These are phyloP conservation scores for Aurantiochytrium sp. DNA, from an alignment of 108 stramenopile genomes.

Conservation along the genomic window DNA sequence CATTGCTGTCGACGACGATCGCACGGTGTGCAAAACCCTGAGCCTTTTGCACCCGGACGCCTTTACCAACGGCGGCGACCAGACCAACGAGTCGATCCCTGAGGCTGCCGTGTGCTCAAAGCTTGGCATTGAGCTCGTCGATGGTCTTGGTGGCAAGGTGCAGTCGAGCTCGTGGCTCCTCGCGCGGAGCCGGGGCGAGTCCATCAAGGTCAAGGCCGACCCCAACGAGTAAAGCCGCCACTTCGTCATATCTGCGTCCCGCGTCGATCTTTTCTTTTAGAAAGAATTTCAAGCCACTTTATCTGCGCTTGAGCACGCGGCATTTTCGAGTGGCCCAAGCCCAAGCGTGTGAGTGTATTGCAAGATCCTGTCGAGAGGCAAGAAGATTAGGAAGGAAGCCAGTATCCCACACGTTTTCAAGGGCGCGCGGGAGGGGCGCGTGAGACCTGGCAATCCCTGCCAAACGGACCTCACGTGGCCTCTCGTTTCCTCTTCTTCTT, in stretches of 20 bases:
- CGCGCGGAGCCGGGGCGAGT: neutral
- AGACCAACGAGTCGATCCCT: conserved; percentile 3
- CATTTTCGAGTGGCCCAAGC: too few relatives aligned
- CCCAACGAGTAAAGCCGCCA: neutral
- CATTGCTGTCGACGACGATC: neutral
- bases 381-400: too few relatives aligned
- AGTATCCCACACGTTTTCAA: too few relatives aligned
- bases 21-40: conserved; percentile 13
- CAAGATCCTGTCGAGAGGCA: too few relatives aligned
- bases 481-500: too few relatives aligned
- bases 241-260: neutral
- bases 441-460: too few relatives aligned
- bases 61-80: neutral
- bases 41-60: neutral
- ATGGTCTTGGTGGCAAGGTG: conserved; percentile 8
- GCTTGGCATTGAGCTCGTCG: conserved; percentile 12
- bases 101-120: neutral
- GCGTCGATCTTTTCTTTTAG: too few relatives aligned
- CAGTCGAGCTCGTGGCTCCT: conserved; percentile 6
- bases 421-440: too few relatives aligned
- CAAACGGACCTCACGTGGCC: too few relatives aligned
- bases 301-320: too few relatives aligned
- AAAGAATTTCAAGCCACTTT: too few relatives aligned
- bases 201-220: neutral
- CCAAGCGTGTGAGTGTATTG: too few relatives aligned